Base-by-base conservation (phyloP, 2,329 filamentous ascomycete genomes). In the Nemania diffusa region DNA sequence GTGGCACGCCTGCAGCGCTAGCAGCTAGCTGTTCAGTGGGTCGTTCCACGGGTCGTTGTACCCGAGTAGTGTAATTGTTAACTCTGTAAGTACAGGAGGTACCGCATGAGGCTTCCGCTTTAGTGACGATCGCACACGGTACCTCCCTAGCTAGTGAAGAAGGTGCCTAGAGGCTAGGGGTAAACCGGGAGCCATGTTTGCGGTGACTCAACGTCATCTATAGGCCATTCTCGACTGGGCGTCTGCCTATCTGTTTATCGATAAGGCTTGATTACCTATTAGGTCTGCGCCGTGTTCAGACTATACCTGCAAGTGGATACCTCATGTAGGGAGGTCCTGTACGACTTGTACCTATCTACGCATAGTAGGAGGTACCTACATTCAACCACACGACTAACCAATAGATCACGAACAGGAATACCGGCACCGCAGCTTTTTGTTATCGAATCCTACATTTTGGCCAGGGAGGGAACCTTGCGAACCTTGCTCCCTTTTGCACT, bases 141-240 rank as follows among this genome's bases (percentile, higher is more conserved):
- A 46, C 20, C n/a, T 46, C 15, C 40, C 15, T 40, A 17, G 6
- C 15, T 13, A 32, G 50, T 24, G 11, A 42, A 42, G 40, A 11
- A n/a, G 17, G 17, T n/a, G 40, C 40, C 17, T 4, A 24, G 9
- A 15, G 2, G 20, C 44, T 26, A 48, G 24, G 44, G 24, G 44
- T 48, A 24, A 48, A 48, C 40, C 59, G 37, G 34, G 42, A 60
- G 64, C 57, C 58, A 58, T 53, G 60, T 37, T 46, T 24, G 57
- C 24, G 34, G 46, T 68, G 65, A 65, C 65, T 68, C 62, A 62
- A 65, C 67, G 66, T 69, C 66, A 69, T 68, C 50, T 57, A 46
- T 62, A 59, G 53, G 48, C 42, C 34, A n/a, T 42, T 42, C 24
- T 57, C 24, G 32, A 60, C 62, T 20, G 20, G 22, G 32, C 20